Percentiles rank a stretch among this genome's conserved stretches.
Evolutionary conservation across 192 early-diverging fungal species (phyloP).

Genomic region (Backusella liffmaniae): DNA sequence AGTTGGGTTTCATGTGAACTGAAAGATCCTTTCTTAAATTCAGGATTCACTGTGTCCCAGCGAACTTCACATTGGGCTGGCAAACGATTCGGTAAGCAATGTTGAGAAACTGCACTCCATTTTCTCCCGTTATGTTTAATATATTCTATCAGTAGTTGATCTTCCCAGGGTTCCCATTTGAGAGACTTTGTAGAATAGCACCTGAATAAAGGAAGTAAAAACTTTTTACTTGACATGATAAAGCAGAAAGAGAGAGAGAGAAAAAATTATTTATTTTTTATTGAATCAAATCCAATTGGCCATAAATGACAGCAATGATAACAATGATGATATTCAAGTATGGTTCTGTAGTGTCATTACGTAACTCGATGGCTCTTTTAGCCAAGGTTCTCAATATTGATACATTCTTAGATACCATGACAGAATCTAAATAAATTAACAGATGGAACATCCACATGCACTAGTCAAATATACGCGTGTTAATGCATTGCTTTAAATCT

Average conservation of each 20-base stretch:
- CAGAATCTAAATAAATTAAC: constrained; percentile 41
- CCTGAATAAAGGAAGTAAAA: background rate
- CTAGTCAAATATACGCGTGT: constrained; percentile 8
- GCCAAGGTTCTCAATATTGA: constrained; percentile 40
- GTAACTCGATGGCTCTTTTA: constrained; percentile 39
- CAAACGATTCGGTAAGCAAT: constrained; percentile 17
- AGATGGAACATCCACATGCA: constrained; percentile 42
- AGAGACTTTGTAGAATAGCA: background rate
- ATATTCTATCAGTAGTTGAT: constrained; percentile 12
- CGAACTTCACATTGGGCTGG: background rate
- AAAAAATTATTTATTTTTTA: background rate
- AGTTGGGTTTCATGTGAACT: background rate
- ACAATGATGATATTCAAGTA: constrained; percentile 47
- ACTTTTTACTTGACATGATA: background rate
- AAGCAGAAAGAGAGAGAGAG: background rate
- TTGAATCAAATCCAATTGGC: constrained; percentile 35
- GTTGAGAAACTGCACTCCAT: constrained; percentile 16
- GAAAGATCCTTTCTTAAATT: background rate
- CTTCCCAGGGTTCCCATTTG: constrained; percentile 28
- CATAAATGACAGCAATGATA: constrained; percentile 39
- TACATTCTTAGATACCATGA: constrained; percentile 41
- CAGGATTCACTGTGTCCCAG: constrained; percentile 2
- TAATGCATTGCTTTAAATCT: background rate
- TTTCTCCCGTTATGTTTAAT: constrained; percentile 17
- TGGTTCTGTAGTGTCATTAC: constrained; percentile 28